Conservation (phyloP, 306 rosid genomes). For the Fragaria vesca region DNA sequence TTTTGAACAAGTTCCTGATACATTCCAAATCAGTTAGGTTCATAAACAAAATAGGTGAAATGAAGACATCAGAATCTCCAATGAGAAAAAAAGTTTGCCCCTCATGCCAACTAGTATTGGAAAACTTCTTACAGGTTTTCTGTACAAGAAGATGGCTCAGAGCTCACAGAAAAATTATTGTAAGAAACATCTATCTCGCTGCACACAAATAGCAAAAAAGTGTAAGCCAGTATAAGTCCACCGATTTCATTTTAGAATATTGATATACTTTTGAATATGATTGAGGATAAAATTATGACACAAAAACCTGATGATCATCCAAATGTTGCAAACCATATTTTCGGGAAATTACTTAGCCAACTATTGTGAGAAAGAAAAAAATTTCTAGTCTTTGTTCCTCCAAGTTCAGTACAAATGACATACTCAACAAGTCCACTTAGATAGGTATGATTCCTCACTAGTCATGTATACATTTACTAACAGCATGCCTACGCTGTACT, state of each 20-base stretch:
- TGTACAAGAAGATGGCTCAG: not conserved
- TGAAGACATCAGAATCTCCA: too few relatives aligned
- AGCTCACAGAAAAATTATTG: constrained; percentile 17
- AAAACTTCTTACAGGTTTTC: constrained; percentile 15
- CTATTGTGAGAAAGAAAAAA: too few relatives aligned
- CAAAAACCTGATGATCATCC: not conserved
- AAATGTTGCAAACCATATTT: not conserved
- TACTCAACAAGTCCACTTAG: not conserved
- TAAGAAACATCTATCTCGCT: constrained; percentile 26
- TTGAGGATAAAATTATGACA: not conserved
- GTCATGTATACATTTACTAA: not conserved
- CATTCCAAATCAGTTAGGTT: not conserved
- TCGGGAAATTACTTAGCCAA: not conserved
- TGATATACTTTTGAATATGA: not conserved
- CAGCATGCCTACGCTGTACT: not conserved
- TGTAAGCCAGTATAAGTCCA: not conserved
- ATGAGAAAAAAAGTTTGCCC: not conserved
- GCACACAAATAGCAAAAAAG: not conserved
- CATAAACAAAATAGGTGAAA: too few relatives aligned
- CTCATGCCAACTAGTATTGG: not conserved
- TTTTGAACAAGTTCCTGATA: constrained; percentile 25
- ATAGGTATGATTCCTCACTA: not conserved
- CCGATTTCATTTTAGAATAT: not conserved
- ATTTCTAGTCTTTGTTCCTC: not conserved
- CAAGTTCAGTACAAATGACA: not conserved